A percentile compares a stretch with the other conserved stretches of the same genome.
Conservation (phyloP, 768 basidiomycete species). For the Termitomyces sp. region DNA sequence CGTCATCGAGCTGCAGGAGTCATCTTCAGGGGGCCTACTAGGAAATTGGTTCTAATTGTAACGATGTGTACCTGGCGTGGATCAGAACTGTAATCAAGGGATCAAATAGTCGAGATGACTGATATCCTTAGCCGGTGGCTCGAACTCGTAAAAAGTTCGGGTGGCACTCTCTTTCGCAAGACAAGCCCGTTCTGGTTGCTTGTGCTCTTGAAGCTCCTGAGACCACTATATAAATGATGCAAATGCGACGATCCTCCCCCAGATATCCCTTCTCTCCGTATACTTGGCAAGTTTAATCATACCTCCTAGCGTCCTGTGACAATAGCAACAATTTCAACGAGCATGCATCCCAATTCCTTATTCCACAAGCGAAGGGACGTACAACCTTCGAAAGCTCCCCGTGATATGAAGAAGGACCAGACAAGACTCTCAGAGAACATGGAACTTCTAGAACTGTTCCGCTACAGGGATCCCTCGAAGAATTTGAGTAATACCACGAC, state of each 20-base stretch:
- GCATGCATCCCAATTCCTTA: background rate
- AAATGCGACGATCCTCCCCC: background rate
- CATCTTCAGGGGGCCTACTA: too few species aligned
- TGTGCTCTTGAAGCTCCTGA: background rate
- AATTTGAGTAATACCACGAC: background rate
- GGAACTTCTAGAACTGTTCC: background rate
- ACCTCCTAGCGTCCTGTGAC: background rate
- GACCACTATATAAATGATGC: background rate
- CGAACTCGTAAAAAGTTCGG: too few species aligned
- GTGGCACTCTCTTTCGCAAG: too few species aligned
- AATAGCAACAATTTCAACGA: background rate
- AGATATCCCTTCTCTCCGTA: background rate
- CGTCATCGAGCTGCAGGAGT: too few species aligned
- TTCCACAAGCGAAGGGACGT: background rate
- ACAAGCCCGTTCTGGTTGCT: background rate
- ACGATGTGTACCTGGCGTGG: too few species aligned
- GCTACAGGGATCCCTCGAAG: background rate
- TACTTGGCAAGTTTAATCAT: background rate
- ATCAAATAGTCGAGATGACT: too few species aligned
- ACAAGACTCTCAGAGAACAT: background rate
- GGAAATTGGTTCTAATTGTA: too few species aligned
- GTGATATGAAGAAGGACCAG: background rate
- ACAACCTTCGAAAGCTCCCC: background rate
- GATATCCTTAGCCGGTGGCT: too few species aligned
- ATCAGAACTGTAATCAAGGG: too few species aligned